Evolutionary conservation across 768 basidiomycete species (phyloP).

Genomic region (Kwoniella dejecticola): DNA sequence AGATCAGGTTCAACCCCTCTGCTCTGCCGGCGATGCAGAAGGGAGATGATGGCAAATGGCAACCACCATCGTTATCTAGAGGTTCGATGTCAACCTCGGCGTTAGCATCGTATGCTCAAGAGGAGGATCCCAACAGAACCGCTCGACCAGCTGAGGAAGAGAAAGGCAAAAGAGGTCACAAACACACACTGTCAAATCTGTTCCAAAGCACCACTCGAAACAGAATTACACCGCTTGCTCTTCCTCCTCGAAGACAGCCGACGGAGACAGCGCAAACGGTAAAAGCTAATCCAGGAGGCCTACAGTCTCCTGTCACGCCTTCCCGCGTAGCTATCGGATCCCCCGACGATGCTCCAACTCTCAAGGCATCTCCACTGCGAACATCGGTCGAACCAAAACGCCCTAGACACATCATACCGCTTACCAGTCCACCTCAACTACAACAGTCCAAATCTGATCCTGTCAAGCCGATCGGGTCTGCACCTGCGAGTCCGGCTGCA

Average conservation of each 20-base stretch:
- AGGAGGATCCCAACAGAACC: slow-evolving; percentile 13
- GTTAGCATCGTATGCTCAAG: slow-evolving; percentile 7
- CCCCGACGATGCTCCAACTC: neutral
- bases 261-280: neutral
- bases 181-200: slow-evolving; percentile 19
- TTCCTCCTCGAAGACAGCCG: neutral
- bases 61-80: slow-evolving; percentile 44
- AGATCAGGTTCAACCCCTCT: slow-evolving; percentile 26
- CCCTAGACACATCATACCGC: neutral
- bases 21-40: slow-evolving; percentile 37
- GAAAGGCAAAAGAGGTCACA: slow-evolving; percentile 9
- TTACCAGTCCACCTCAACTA: slow-evolving; percentile 4
- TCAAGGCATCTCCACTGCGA: neutral
- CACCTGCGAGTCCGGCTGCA: neutral
- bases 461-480: neutral
- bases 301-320: neutral
- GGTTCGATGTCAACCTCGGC: slow-evolving; percentile 49
- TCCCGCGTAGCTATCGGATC: neutral
- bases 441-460: slow-evolving; percentile 3
- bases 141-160: slow-evolving; percentile 7
- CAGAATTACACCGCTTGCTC: neutral
- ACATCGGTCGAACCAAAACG: neutral
- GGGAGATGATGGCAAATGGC: slow-evolving; percentile 46
- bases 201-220: slow-evolving; percentile 16
- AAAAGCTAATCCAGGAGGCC: neutral